Base-by-base conservation (phyloP, 176 grass and related monocot genomes). In the Carex scoparia region DNA sequence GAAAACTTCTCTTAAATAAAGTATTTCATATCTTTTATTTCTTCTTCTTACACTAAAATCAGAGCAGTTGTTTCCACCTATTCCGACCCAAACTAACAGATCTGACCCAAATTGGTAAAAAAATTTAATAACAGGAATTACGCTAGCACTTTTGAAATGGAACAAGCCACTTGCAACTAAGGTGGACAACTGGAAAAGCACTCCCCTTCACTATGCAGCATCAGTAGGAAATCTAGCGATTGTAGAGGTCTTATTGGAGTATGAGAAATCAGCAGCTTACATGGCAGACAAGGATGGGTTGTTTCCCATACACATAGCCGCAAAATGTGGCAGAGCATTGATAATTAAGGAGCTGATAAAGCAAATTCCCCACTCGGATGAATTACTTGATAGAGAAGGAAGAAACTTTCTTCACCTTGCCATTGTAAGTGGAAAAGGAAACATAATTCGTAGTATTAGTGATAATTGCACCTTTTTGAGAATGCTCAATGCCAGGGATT, bases 161-260 rank as follows among this genome's bases (percentile, higher is more conserved):
- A 88, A 88, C 2, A 38, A 76, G 27, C 7, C 49, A 64, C 86
- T 86, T 38, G n/a, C 81, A 57, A 92, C 75, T 81, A 76, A 82
- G 85, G 64, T 81, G 84, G 94, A 97, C 55, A 61, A 85, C 56
- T 72, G 70, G 18, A 73, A 82, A 55, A 92, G 92, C 78, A 86
- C 85, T 83, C 87, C 92, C 80, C 89, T 97, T 84, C 92, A 97
- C 69, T 97, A 94, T 62, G 84, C 91, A 75, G 90, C 89, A 30
- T 89, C 92, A 32, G 72, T 65, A 80, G 87, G 87, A 55, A 80
- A 91, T 55, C 10, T 85, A 86, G 75, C 4, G 0, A 79, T 84
- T 58, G 11, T 94, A 61, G 88, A 87, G 44, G 58, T 92, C 27
- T 82, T 97, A 81, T 65, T 97, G 66, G 28, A 82, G 46, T 18